Percentiles rank a stretch among this genome's conserved stretches.
Evolutionary conservation across 345 rosid species (phyloP).

Genomic region (Excoecaria cochinchinensis): DNA sequence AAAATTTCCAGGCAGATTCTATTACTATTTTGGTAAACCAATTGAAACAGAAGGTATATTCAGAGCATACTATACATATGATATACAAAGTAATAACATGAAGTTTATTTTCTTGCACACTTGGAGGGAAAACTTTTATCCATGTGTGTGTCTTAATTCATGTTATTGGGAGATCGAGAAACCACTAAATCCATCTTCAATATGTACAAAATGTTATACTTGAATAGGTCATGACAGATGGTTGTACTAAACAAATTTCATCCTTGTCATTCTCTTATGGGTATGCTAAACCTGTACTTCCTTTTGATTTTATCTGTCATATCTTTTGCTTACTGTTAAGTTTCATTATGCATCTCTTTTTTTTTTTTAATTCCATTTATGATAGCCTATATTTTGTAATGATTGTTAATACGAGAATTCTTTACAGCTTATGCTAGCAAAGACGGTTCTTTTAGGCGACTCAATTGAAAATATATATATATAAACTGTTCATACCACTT

Average conservation of each 20-base stretch:
- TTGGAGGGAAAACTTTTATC: neutral
- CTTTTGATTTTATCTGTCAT: too few relatives aligned
- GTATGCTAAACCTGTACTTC: too few relatives aligned
- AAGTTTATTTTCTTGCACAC: neutral
- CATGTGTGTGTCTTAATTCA: neutral
- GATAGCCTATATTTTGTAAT: neutral
- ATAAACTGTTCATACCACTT: too few relatives aligned
- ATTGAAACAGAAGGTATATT: constrained; percentile 62
- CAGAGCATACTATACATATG: neutral
- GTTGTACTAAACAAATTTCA: too few relatives aligned
- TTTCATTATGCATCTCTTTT: too few relatives aligned
- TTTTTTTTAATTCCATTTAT: too few relatives aligned
- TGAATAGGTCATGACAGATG: too few relatives aligned
- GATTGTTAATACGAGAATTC: neutral
- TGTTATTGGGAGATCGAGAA: neutral
- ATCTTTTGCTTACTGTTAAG: too few relatives aligned
- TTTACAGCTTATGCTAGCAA: neutral
- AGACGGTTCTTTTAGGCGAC: neutral
- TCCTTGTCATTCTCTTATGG: too few relatives aligned
- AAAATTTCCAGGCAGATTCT: constrained; percentile 72
- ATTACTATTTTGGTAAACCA: constrained; percentile 75
- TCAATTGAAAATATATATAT: neutral
- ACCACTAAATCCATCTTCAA: neutral
- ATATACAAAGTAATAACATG: neutral
- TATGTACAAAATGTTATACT: neutral